A percentile compares a stretch with the other conserved stretches of the same genome.
phyloP scores from a whole-genome alignment of 2,329 filamentous ascomycete species.

The Pseudopyricularia cyperi region DNA sequence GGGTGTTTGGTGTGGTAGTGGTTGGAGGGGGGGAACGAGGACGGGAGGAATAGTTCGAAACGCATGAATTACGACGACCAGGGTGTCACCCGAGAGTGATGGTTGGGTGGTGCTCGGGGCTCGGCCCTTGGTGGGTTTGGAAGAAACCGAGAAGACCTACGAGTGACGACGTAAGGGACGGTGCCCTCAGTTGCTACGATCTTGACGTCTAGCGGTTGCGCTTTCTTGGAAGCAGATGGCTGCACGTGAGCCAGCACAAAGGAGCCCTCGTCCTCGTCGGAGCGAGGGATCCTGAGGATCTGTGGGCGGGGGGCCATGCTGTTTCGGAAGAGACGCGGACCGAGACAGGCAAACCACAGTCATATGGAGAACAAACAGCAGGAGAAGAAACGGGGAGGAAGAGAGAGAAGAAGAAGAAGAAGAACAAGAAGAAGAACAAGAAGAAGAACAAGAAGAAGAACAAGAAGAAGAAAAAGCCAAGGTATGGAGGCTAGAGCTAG shows the following conservation, averaged over 20 bases:
- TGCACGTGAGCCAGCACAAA: slow-evolving; percentile 50
- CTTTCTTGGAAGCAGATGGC: slow-evolving; percentile 20
- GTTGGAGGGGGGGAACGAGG: background rate
- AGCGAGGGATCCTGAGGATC: slow-evolving; percentile 47
- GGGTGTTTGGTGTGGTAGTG: background rate
- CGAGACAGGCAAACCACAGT: too few species aligned
- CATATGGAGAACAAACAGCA: background rate
- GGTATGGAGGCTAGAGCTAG: background rate
- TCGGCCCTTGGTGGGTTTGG: background rate
- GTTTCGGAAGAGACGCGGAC: background rate
- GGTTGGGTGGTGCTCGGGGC: background rate
- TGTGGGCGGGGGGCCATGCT: slow-evolving; percentile 8
- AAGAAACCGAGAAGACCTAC: slow-evolving; percentile 28
- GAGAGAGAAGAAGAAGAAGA: background rate
- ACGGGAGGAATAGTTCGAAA: background rate
- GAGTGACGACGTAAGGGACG: slow-evolving; percentile 40
- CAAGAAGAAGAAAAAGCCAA: background rate
- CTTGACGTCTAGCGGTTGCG: slow-evolving; percentile 44
- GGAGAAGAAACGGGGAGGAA: background rate
- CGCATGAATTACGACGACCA: background rate
- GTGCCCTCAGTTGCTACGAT: slow-evolving; percentile 56
- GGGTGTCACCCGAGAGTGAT: background rate
- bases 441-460: background rate
- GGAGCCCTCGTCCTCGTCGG: slow-evolving; percentile 32
- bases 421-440: background rate